These are phyloP conservation scores for Neoboletus subvelutipes DNA, from an alignment of 768 basidiomycete genomes.

Conservation along the genomic window DNA sequence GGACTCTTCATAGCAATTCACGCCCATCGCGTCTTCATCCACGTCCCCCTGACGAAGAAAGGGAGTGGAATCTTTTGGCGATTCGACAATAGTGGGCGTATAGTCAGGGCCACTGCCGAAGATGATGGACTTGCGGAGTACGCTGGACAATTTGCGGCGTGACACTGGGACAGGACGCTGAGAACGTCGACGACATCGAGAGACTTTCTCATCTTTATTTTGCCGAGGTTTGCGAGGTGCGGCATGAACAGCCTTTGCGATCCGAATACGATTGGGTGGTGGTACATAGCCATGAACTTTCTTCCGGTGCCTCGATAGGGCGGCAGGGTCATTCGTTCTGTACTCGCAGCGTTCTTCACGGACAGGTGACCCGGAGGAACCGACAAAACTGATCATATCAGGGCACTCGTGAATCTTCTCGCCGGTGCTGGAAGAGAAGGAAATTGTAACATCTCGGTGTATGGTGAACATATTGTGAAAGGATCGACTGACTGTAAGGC, in stretches of 20 bases:
- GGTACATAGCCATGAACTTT: constrained; percentile 23
- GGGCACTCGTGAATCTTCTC: constrained; percentile 20
- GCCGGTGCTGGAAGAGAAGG: constrained; percentile 19
- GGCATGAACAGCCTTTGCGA: background rate
- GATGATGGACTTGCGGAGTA: background rate
- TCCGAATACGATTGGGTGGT: constrained; percentile 1
- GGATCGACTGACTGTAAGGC: constrained; percentile 17
- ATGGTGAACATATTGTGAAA: background rate
- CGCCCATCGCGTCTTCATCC: background rate
- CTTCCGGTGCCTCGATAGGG: constrained; percentile 28
- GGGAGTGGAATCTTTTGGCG: background rate
- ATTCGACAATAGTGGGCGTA: background rate
- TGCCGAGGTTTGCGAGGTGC: background rate
- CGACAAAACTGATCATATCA: background rate
- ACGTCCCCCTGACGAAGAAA: background rate
- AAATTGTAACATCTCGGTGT: background rate
- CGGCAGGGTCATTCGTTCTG: constrained; percentile 26
- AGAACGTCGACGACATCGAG: background rate
- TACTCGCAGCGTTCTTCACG: constrained; percentile 15
- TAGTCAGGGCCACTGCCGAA: background rate
- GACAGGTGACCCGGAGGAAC: background rate
- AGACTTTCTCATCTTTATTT: background rate
- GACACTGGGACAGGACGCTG: background rate
- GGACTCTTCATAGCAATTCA: background rate
- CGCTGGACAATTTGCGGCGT: background rate